These are phyloP conservation scores for Cladophialophora psammophila DNA, from an alignment of 2,329 filamentous ascomycete species.

Conservation along the genomic window DNA sequence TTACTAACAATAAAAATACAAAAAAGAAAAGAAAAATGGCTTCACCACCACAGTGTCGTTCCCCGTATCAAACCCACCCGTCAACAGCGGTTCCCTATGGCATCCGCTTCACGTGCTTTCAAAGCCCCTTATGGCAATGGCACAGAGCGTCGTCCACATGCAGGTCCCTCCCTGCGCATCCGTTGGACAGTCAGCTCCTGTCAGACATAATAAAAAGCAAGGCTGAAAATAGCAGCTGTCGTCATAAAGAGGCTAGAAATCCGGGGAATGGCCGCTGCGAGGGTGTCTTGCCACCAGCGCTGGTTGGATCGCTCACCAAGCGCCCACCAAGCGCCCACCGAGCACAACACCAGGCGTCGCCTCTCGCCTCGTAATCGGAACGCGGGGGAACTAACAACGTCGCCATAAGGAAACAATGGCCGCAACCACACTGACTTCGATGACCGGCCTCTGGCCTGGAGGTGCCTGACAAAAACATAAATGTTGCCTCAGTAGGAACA, in stretches of 20 bases:
- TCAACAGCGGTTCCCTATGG: not conserved
- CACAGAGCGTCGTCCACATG: not conserved
- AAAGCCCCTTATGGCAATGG: not conserved
- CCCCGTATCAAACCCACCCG: not conserved
- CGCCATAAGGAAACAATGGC: no score
- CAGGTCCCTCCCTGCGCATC: not conserved
- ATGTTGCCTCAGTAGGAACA: not conserved
- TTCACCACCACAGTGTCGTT: not conserved
- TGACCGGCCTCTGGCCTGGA: constrained; percentile 16
- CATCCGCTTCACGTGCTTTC: not conserved
- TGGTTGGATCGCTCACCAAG: no score
- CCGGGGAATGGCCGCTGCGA: constrained; percentile 13
- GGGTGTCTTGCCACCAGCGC: not conserved
- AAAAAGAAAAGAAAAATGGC: no score
- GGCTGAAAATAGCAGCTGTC: constrained; percentile 7
- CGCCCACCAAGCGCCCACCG: no score
- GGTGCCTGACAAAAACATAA: no score
- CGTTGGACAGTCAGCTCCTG: constrained; percentile 1
- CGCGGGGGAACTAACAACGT: no score
- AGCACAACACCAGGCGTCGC: no score
- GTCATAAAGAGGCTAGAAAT: constrained; percentile 11
- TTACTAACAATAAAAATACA: no score
- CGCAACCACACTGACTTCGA: not conserved
- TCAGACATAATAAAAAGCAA: not conserved
- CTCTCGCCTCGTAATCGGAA: no score